phyloP scores from a whole-genome alignment of 2,329 filamentous ascomycete genomes.

The Shiraia sp. region DNA sequence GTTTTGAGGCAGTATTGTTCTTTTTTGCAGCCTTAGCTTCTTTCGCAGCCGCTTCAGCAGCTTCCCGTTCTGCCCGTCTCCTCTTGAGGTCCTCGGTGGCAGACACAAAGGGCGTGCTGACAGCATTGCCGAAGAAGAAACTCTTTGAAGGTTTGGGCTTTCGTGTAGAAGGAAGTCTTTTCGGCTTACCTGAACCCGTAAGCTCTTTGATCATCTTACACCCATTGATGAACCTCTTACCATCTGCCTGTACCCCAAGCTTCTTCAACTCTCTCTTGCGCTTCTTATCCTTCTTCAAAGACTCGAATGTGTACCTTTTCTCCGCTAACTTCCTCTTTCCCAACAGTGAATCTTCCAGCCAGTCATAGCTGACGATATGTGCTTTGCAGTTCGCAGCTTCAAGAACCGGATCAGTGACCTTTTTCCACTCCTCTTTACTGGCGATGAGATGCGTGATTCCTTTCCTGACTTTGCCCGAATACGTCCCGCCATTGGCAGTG shows the following conservation, averaged over 20 bases:
- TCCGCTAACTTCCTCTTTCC: conserved; percentile 36
- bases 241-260: conserved; percentile 28
- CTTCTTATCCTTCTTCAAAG: conserved; percentile 33
- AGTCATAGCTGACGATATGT: conserved; percentile 48
- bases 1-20: neutral
- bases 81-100: conserved; percentile 26
- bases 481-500: conserved; percentile 62
- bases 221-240: conserved; percentile 39
- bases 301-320: conserved; percentile 40
- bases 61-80: conserved; percentile 25
- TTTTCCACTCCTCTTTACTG: conserved; percentile 63
- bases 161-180: conserved; percentile 9
- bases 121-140: conserved; percentile 26
- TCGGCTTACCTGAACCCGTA: conserved; percentile 45
- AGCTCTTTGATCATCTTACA: conserved; percentile 34
- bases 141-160: conserved; percentile 19
- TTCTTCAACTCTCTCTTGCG: conserved; percentile 34
- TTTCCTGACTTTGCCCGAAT: conserved; percentile 55
- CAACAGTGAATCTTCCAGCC: conserved; percentile 55
- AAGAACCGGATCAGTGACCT: conserved; percentile 42
- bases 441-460: conserved; percentile 75
- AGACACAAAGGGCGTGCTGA: conserved; percentile 14
- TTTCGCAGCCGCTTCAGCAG: conserved; percentile 10
- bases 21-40: conserved; percentile 10
- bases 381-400: conserved; percentile 21